Evolutionary conservation across 225 moss, liverwort and hornwort species (phyloP).

Genomic region (Bryoerythrophyllum caledonicum): DNA sequence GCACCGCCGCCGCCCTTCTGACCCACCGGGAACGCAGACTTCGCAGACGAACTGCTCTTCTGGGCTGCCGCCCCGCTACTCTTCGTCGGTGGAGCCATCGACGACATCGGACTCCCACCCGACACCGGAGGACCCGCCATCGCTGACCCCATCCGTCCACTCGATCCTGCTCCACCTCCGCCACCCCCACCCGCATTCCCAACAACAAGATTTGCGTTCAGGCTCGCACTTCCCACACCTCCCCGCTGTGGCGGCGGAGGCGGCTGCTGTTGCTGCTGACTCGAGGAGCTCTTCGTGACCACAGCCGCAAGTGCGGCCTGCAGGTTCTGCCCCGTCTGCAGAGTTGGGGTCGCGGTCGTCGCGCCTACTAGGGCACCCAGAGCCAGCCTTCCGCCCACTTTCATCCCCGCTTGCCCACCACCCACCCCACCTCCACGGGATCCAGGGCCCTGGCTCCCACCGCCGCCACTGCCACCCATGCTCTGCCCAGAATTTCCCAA

Average conservation of each 20-base stretch:
- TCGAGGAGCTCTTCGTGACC: conserved; percentile 58
- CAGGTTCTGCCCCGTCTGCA: conserved; percentile 47
- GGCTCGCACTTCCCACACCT: conserved; percentile 24
- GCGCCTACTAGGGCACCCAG: conserved; percentile 53
- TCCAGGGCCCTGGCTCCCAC: conserved; percentile 35
- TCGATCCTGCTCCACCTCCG: conserved; percentile 22
- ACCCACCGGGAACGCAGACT: conserved; percentile 41
- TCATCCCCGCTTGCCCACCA: conserved; percentile 46
- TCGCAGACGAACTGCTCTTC: conserved; percentile 52
- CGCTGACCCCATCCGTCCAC: conserved; percentile 28
- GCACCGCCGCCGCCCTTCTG: conserved; percentile 48
- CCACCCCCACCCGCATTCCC: conserved; percentile 1
- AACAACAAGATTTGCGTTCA: not conserved
- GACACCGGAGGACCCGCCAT: conserved; percentile 30
- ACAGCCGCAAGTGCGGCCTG: conserved; percentile 82
- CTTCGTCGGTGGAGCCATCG: conserved; percentile 60
- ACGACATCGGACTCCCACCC: conserved; percentile 40
- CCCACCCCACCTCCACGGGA: conserved; percentile 35
- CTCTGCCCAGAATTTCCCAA: conserved; percentile 35
- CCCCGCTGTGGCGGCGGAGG: conserved; percentile 27
- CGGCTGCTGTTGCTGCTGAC: conserved; percentile 36
- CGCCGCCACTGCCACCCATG: not conserved
- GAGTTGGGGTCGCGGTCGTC: conserved; percentile 43
- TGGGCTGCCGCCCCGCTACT: conserved; percentile 28
- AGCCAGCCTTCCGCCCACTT: conserved; percentile 48